A percentile compares a stretch with the other conserved stretches of the same genome.
Evolutionary conservation across 441 rosid species (phyloP).

Genomic region (Brassica hybrid): DNA sequence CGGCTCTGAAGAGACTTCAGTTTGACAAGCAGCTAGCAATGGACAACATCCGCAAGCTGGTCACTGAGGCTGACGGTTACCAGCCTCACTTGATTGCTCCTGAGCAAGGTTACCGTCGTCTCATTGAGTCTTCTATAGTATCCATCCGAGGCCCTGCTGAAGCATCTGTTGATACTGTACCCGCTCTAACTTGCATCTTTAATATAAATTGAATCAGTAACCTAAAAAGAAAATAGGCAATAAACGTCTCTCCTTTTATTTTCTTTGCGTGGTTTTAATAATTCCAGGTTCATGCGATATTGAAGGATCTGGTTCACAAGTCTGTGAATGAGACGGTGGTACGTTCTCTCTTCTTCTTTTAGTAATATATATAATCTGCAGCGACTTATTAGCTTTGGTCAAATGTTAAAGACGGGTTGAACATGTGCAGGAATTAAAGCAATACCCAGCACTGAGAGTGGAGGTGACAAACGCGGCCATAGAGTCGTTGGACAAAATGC

Average conservation of each 20-base stretch:
- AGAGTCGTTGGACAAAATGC: conserved; percentile 91
- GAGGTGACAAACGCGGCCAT: conserved; percentile 90
- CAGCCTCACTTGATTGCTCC: conserved; percentile 99
- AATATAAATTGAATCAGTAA: neutral
- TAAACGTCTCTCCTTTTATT: neutral
- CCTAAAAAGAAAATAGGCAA: neutral
- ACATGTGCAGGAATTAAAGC: conserved; percentile 81
- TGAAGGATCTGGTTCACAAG: conserved; percentile 97
- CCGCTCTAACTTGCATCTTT: conserved; percentile 35
- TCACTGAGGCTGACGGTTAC: conserved; percentile 99
- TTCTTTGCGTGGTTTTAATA: neutral
- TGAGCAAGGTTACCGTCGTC: conserved; percentile 98
- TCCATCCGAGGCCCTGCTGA: conserved; percentile 98
- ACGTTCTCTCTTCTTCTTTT: conserved; percentile 42
- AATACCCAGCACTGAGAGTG: conserved; percentile 92
- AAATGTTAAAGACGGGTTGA: neutral
- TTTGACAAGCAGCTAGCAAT: conserved; percentile 96
- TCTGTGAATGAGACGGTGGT: conserved; percentile 85
- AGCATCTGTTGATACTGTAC: conserved; percentile 98
- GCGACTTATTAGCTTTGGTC: neutral
- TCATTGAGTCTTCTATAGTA: conserved; percentile 85
- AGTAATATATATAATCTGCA: neutral
- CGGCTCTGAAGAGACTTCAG: conserved; percentile 95
- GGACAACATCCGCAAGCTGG: conserved; percentile 95
- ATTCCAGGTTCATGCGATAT: conserved; percentile 78